These are phyloP conservation scores for Scutellaria minor DNA, from an alignment of 257 asterid species.

Conservation along the genomic window DNA sequence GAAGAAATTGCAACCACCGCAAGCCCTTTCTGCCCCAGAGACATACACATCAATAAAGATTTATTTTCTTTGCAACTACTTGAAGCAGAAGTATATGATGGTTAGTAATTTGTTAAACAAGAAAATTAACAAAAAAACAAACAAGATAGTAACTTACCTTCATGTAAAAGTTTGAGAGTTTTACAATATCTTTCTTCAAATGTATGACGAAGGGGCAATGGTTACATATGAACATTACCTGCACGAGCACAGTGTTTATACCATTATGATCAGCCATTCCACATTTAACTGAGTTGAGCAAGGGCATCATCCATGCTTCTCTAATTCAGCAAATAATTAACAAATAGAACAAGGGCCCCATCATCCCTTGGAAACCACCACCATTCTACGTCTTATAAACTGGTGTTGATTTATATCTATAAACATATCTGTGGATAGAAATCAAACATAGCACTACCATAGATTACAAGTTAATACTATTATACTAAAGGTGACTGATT, in stretches of 20 bases:
- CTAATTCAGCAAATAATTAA: constrained; percentile 3
- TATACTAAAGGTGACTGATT: neutral
- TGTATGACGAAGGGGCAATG: constrained; percentile 88
- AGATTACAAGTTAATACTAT: constrained; percentile 12
- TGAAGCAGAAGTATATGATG: constrained; percentile 16
- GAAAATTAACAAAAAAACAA: constrained; percentile 17
- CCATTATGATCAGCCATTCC: neutral
- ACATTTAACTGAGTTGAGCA: constrained; percentile 1
- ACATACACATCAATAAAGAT: neutral
- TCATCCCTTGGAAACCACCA: constrained; percentile 3
- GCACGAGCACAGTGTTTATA: constrained; percentile 27
- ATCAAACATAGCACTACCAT: neutral
- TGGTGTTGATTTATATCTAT: neutral
- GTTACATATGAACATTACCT: constrained; percentile 92
- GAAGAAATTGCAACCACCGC: constrained; percentile 91
- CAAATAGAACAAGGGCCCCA: constrained; percentile 22
- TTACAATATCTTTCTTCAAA: constrained; percentile 79
- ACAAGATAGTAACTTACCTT: constrained; percentile 51
- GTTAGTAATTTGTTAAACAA: constrained; percentile 25
- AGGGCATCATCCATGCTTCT: constrained; percentile 23
- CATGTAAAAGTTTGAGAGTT: constrained; percentile 82
- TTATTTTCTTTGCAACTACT: constrained; percentile 8
- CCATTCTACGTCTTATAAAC: neutral
- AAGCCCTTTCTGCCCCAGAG: constrained; percentile 81
- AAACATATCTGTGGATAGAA: constrained; percentile 3